Conservation (phyloP, 805 yeast species). For the Cyberlindnera samutprakarnensis region DNA sequence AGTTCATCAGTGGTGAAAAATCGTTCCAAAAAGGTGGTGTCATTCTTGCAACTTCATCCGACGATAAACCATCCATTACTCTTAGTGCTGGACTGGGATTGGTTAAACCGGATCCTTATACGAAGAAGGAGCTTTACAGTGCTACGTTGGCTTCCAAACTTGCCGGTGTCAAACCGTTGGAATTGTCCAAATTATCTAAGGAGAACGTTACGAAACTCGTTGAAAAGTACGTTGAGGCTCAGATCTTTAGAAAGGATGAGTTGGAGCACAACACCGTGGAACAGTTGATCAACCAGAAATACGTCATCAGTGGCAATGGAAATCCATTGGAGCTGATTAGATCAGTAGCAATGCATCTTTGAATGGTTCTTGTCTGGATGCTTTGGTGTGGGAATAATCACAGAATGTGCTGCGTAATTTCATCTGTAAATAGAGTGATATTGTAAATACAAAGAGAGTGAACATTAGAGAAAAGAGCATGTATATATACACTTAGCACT, state of each 20-base stretch:
- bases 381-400: no score
- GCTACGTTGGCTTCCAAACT: slow-evolving; percentile 44
- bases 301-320: slow-evolving; percentile 56
- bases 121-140: slow-evolving; percentile 42
- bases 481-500: slow-evolving; percentile 1
- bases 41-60: slow-evolving; percentile 54
- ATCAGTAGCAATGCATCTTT: slow-evolving; percentile 19
- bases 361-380: no score
- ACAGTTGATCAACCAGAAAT: slow-evolving; percentile 39
- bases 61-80: slow-evolving; percentile 44
- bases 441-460: not conserved
- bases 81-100: slow-evolving; percentile 52
- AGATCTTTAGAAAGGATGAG: slow-evolving; percentile 31
- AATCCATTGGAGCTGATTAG: slow-evolving; percentile 36
- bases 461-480: not conserved
- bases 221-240: slow-evolving; percentile 32
- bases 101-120: slow-evolving; percentile 48
- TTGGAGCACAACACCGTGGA: slow-evolving; percentile 25
- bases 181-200: slow-evolving; percentile 35
- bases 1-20: slow-evolving; percentile 44
- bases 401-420: no score
- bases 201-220: slow-evolving; percentile 38
- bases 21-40: slow-evolving; percentile 57
- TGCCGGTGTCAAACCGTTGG: slow-evolving; percentile 28
- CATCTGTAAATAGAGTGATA: not conserved